These are phyloP conservation scores for Aspergillus coremiiformis DNA, from an alignment of 495 filamentous ascomycete species.

Conservation along the genomic window DNA sequence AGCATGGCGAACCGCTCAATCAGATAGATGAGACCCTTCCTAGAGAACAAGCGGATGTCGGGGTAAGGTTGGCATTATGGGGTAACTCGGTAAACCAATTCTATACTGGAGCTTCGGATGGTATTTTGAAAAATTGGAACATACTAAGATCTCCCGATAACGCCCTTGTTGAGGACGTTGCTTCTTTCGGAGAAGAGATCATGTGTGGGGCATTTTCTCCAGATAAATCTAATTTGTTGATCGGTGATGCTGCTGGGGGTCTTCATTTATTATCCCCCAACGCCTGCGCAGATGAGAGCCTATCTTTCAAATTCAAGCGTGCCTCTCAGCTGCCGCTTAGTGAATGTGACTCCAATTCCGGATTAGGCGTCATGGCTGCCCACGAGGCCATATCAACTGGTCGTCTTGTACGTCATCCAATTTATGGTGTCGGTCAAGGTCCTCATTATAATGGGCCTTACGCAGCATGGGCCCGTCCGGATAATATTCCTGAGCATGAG, in stretches of 20 bases:
- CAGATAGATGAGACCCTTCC: conserved; percentile 48
- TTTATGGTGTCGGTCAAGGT: conserved; percentile 41
- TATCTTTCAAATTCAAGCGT: conserved; percentile 17
- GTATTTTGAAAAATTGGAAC: conserved; percentile 81
- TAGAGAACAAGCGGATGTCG: conserved; percentile 66
- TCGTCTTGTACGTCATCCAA: conserved; percentile 33
- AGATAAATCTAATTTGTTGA: conserved; percentile 60
- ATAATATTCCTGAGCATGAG: conserved; percentile 8
- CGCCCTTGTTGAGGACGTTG: conserved; percentile 55
- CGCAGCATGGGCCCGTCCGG: conserved; percentile 35
- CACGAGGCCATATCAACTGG: conserved; percentile 26
- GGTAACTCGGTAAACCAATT: conserved; percentile 59
- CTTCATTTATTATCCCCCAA: conserved; percentile 57
- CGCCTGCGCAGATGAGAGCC: conserved; percentile 18
- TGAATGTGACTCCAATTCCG: conserved; percentile 10
- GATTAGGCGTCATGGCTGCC: conserved; percentile 22
- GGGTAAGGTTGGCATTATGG: conserved; percentile 78
- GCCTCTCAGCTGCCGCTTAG: conserved; percentile 10
- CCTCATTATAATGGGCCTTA: conserved; percentile 39
- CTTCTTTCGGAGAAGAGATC: conserved; percentile 42
- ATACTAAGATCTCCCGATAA: conserved; percentile 52
- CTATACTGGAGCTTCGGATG: conserved; percentile 89
- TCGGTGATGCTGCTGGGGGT: conserved; percentile 70
- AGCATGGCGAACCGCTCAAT: conserved; percentile 62
- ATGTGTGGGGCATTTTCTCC: conserved; percentile 63